Evolutionary conservation across 176 grass and related monocot genomes (phyloP).

Genomic region (Puccinellia tenuiflora): DNA sequence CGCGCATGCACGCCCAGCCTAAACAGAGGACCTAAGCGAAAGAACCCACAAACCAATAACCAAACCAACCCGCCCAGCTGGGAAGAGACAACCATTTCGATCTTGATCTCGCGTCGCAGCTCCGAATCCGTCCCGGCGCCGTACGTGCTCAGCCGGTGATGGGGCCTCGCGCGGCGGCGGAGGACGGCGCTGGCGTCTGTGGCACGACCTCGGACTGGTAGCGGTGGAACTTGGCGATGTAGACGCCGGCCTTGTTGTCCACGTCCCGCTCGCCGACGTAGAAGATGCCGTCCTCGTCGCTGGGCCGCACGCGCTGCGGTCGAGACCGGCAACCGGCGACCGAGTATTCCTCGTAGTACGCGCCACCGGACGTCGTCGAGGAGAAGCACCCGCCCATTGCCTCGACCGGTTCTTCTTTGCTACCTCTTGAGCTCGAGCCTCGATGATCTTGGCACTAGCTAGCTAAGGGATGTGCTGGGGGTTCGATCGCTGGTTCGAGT

Average conservation of each 20-base stretch:
- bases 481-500: background rate
- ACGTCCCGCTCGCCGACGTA: constrained; percentile 30
- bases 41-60: background rate
- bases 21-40: background rate
- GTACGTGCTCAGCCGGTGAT: background rate
- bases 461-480: background rate
- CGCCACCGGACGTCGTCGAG: background rate
- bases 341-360: background rate
- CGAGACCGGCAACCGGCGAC: background rate
- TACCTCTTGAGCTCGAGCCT: background rate
- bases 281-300: constrained; percentile 40
- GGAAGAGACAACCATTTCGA: no score
- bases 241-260: constrained; percentile 14
- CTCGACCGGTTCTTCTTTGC: background rate
- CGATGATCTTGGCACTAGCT: background rate
- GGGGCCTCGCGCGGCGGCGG: background rate
- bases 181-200: background rate
- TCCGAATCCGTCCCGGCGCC: no score
- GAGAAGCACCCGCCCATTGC: constrained; percentile 47
- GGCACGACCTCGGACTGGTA: constrained; percentile 20
- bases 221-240: constrained; percentile 46
- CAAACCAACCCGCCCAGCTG: background rate
- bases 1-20: background rate
- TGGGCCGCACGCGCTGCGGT: constrained; percentile 19
- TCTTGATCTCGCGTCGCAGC: background rate